These are phyloP conservation scores for Tolypocladium ophioglossoides DNA, from an alignment of 2,329 filamentous ascomycete species.

Conservation along the genomic window DNA sequence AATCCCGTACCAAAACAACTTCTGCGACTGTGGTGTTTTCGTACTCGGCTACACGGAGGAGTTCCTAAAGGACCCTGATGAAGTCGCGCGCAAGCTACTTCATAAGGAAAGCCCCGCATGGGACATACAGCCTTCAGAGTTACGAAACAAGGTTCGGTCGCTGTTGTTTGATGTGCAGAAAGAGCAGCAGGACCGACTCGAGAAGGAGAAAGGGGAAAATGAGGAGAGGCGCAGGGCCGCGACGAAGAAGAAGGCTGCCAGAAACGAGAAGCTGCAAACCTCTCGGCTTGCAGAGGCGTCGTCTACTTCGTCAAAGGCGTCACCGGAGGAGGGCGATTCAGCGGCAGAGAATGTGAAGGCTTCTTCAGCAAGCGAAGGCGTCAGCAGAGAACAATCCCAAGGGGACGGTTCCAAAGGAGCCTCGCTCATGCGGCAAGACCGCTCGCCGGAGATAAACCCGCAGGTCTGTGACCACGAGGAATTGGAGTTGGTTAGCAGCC, in stretches of 20 bases:
- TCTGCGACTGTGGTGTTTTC: slow-evolving; percentile 82
- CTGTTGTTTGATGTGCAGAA: slow-evolving; percentile 53
- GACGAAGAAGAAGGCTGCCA: slow-evolving; percentile 10
- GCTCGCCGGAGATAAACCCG: too few relatives aligned
- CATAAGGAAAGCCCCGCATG: slow-evolving; percentile 40
- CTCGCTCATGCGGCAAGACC: neutral
- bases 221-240: slow-evolving; percentile 17
- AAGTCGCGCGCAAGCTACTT: slow-evolving; percentile 58
- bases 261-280: slow-evolving; percentile 2
- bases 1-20: slow-evolving; percentile 75
- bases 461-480: slow-evolving; percentile 3
- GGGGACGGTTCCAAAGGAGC: neutral
- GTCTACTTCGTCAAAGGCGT: neutral
- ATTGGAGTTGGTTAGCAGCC: slow-evolving; percentile 7
- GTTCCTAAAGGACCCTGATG: slow-evolving; percentile 66
- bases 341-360: neutral
- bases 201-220: slow-evolving; percentile 25
- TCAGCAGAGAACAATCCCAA: neutral
- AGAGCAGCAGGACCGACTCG: slow-evolving; percentile 38
- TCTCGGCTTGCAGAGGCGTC: slow-evolving; percentile 2
- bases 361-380: neutral
- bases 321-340: neutral
- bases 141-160: slow-evolving; percentile 56
- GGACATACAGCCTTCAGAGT: slow-evolving; percentile 44
- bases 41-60: slow-evolving; percentile 74